Base-by-base conservation (phyloP, 2,329 filamentous ascomycete species). In the Drechslerella stenobrocha region DNA sequence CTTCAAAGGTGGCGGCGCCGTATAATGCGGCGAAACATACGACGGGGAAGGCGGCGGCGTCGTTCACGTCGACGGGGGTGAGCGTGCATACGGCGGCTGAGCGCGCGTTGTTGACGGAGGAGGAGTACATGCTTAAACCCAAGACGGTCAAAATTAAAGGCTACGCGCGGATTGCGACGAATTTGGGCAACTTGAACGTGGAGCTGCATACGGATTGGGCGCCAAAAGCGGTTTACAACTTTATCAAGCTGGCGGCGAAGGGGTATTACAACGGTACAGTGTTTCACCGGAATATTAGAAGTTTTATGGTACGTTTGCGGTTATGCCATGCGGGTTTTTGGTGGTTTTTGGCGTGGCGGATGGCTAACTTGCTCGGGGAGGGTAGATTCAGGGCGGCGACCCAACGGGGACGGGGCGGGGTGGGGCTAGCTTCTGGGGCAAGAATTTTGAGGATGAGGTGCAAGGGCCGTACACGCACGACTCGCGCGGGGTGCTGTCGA, bases 211-310 rank as follows among this genome's bases (percentile, higher is more conserved):
- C 93, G 1, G 93, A 98, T 75, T 88, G 87, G 57, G 91, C 93
- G 1, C 93, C 93, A 0, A 88, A 88, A 72, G 90, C 93, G 0
- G 93, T 97, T 1, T 98, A 92, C 90, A 98, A 98, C 76, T 98
- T 98, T 74, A 84, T 95, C 52, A 86, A 88, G 58, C 80, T 98
- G 2, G 84, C 90, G 1, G 88, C 96, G 74, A 89, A 87, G 71
- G 92, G 92, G 0, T 96, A 96, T 77, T 98, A 97, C 79, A 85
- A 84, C 52, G 84, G 83, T 70, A 86, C 96, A 1, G 77, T 82
- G 9, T 98, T 98, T 75, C 93, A 98, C 77, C 85, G 93, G 70
- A 96, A 95, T 75, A 96, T 98, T 73, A 86, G 86, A 61, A 89
- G 88, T 73, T 98, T 98, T 76, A 98, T 98, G 93, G 71, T 73